Evolutionary conservation across 441 rosid species (phyloP).

Genomic region (Raphanus hybrid): DNA sequence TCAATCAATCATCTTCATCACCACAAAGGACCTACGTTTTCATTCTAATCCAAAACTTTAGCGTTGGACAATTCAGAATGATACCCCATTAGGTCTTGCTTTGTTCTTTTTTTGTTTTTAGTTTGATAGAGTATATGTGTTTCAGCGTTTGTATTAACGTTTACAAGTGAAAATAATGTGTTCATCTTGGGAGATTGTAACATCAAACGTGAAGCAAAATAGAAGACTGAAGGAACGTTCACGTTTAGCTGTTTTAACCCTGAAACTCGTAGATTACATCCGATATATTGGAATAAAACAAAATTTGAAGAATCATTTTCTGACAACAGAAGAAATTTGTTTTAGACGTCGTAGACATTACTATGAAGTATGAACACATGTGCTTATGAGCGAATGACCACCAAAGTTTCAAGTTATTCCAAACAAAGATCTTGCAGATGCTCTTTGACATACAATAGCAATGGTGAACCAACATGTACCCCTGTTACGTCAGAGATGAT

Average conservation of each 20-base stretch:
- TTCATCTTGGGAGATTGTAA: neutral
- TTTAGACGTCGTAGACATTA: neutral
- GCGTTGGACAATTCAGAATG: conserved; percentile 24
- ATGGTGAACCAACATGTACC: neutral
- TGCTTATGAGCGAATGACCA: neutral
- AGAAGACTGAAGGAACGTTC: neutral
- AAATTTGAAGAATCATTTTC: neutral
- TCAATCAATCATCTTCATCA: conserved; percentile 33
- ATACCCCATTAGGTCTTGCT: conserved; percentile 24
- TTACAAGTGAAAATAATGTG: conserved; percentile 4
- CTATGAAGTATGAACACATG: neutral
- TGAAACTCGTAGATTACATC: neutral
- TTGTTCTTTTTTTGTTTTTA: neutral
- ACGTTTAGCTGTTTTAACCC: neutral
- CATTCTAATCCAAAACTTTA: conserved; percentile 38
- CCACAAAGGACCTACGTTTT: conserved; percentile 29
- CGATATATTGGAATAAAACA: neutral
- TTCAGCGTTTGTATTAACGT: conserved; percentile 11
- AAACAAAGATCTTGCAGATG: neutral
- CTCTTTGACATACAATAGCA: neutral
- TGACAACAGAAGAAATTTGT: neutral
- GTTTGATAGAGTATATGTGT: neutral
- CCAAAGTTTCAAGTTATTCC: neutral
- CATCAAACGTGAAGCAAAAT: neutral
- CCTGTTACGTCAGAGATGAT: neutral